phyloP scores from a whole-genome alignment of 768 basidiomycete genomes.

The Leccinum subgranulosum region DNA sequence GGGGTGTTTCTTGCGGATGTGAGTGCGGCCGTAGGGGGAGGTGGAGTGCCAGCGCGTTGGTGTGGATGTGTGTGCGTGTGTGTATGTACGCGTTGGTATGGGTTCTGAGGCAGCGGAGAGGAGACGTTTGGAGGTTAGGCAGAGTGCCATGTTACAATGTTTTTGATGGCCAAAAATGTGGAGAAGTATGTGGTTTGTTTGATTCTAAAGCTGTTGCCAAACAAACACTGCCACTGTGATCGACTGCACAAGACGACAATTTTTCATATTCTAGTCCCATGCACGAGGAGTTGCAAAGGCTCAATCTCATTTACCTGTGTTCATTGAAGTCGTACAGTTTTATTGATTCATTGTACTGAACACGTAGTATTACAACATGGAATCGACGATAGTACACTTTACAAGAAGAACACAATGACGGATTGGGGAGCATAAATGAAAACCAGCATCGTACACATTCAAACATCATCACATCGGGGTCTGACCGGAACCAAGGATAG shows the following conservation, averaged over 20 bases:
- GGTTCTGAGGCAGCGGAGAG: slow-evolving; percentile 2
- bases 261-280: too few species aligned
- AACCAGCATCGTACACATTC: background rate
- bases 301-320: too few species aligned
- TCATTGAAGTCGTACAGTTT: too few species aligned
- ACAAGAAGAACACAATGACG: background rate
- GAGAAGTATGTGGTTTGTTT: slow-evolving; percentile 7
- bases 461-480: background rate
- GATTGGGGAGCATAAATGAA: background rate
- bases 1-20: slow-evolving; percentile 71
- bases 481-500: background rate
- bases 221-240: slow-evolving; percentile 4
- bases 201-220: slow-evolving; percentile 21
- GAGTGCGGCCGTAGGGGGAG: slow-evolving; percentile 81
- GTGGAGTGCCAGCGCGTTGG: slow-evolving; percentile 51
- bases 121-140: slow-evolving; percentile 9
- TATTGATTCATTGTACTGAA: too few species aligned
- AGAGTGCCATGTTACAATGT: slow-evolving; percentile 9
- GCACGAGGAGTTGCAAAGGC: too few species aligned
- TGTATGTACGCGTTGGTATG: slow-evolving; percentile 15
- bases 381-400: background rate
- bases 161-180: background rate
- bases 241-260: too few species aligned
- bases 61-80: background rate
- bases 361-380: too few species aligned